Base-by-base conservation (phyloP, 108 stramenopile species). In the Aurantiochytrium sp. region DNA sequence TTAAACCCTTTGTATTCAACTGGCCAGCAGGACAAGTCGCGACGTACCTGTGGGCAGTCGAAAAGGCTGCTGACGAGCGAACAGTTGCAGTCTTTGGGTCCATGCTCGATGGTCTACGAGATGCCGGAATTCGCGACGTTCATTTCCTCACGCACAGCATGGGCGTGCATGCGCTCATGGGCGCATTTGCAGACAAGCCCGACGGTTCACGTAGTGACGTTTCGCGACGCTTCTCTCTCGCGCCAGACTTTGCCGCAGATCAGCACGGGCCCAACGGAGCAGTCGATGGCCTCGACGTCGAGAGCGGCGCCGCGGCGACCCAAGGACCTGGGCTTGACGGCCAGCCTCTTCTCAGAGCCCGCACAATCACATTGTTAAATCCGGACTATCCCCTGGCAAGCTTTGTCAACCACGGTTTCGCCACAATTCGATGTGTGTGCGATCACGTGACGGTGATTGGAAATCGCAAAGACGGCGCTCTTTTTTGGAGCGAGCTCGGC, bases 121-220 rank as follows among this genome's bases (percentile, higher is more conserved):
- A 44, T 60, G 92, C 88, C 2, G 93, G 93, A 2, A 89, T 92
- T n/a, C 53, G n/a, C 42, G 90, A 91, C 25, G 87, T 93, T 29
- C 94, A 94, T 69, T 59, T 94, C 47, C 45, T 94, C 21, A 92
- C 87, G n/a, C 94, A 94, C 72, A 93, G 90, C 71, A 59, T 94
- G 64, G 94, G 93, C 43, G 93, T 91, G 5, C 92, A 92, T 45
- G 91, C 92, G 21, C 58, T 94, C 4, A 23, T 94, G 59, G 88
- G 72, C 28, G 87, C 87, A 3, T 89, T 94, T 59, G 89, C 72
- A 23, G 90, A 93, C 76, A 89, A 90, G 16, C 4, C 28, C 4
- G 91, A 93, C 73, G 93, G 91, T 16, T 58, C 29, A 60, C 29
- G 87, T 5, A 88, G 87, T 49, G 55, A 88, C 8, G 72, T 91